A percentile compares a stretch with the other conserved stretches of the same genome.
Conservation (phyloP, 345 rosid genomes). For the Dipteronia sinensis region DNA sequence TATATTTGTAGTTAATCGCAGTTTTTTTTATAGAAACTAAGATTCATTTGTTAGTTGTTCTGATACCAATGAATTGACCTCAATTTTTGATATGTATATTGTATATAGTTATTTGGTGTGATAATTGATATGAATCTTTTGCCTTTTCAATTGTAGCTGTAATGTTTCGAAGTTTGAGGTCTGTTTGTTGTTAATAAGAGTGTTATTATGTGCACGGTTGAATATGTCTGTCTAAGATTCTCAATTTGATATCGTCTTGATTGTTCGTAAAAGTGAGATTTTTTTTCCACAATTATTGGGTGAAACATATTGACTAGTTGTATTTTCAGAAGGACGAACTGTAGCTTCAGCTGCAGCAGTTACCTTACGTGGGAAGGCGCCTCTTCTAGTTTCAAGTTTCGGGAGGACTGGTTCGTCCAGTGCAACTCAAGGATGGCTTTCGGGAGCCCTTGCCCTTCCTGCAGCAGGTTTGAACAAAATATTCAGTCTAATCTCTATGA, state of each 20-base stretch:
- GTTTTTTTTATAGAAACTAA: no score
- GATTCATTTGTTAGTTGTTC: no score
- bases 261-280: not conserved
- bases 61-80: no score
- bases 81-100: not conserved
- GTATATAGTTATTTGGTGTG: not conserved
- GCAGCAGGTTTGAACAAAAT: conserved; percentile 70
- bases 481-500: not conserved
- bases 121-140: not conserved
- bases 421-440: conserved; percentile 66
- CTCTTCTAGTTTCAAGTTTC: conserved; percentile 52
- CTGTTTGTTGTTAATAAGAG: not conserved
- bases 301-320: not conserved
- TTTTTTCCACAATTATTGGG: no score
- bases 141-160: not conserved
- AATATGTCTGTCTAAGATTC: not conserved
- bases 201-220: not conserved
- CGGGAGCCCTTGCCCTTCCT: conserved; percentile 78
- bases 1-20: no score
- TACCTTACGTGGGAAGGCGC: conserved; percentile 54
- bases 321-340: conserved; percentile 61
- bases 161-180: not conserved
- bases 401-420: conserved; percentile 49
- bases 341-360: conserved; percentile 73
- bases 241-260: not conserved